phyloP scores from a whole-genome alignment of 225 moss, liverwort and hornwort genomes.

The Lunularia cruciata region DNA sequence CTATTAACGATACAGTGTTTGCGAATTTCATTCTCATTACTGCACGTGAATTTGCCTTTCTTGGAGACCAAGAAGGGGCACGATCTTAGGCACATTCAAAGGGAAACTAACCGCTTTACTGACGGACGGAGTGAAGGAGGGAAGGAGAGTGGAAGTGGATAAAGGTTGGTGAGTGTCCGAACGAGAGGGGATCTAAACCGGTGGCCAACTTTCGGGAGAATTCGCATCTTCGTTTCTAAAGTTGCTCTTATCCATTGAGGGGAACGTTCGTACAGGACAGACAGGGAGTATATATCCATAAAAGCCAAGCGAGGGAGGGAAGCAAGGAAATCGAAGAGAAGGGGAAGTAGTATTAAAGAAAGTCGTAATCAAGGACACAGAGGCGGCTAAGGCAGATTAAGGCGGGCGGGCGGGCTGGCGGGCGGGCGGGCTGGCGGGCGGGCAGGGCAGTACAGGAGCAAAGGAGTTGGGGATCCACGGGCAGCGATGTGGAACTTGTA shows the following conservation, averaged over 20 bases:
- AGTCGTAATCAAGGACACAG: not conserved
- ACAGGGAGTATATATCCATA: not conserved
- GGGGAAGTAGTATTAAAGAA: not conserved
- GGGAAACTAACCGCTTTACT: not conserved
- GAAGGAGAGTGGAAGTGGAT: not conserved
- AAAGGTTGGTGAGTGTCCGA: conserved; percentile 6
- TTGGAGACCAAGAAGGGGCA: not conserved
- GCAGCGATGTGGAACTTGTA: not conserved
- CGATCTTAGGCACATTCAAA: not conserved
- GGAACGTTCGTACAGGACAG: not conserved
- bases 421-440: not conserved
- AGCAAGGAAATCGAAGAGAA: not conserved
- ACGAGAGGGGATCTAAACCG: not conserved
- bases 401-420: not conserved
- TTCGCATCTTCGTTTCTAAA: not conserved
- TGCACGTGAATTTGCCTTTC: no score
- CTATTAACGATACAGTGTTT: no score
- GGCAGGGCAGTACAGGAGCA: not conserved
- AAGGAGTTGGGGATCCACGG: not conserved
- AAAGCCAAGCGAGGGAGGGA: conserved; percentile 4
- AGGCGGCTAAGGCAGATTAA: no score
- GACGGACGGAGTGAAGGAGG: not conserved
- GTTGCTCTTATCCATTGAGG: conserved; percentile 2
- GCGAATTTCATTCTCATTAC: no score
- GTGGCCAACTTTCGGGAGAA: not conserved